A percentile compares a stretch with the other conserved stretches of the same genome.
Conservation (phyloP, 176 grass and related monocot genomes). For the Lolium rigidum region DNA sequence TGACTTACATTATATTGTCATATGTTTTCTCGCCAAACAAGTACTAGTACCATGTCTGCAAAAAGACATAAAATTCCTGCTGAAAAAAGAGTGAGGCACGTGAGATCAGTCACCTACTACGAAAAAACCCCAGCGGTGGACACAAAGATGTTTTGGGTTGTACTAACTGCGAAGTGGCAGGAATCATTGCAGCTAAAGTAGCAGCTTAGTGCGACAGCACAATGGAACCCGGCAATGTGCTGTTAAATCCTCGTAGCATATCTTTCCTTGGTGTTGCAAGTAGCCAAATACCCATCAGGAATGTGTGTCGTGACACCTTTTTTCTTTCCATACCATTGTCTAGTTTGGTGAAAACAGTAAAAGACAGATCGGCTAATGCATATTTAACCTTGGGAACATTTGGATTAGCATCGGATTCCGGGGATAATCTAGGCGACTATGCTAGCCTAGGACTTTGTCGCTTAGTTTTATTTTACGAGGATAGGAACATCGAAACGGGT, state of each 20-base stretch:
- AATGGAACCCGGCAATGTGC: constrained; percentile 4
- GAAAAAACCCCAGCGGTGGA: neutral
- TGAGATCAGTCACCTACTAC: constrained; percentile 28
- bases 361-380: neutral
- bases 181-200: constrained; percentile 36
- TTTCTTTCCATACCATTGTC: neutral
- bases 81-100: neutral
- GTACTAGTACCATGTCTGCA: neutral
- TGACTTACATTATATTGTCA: neutral
- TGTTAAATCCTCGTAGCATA: neutral
- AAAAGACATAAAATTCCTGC: neutral
- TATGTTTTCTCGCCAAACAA: neutral
- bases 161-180: neutral
- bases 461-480: neutral
- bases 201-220: constrained; percentile 34
- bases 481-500: neutral
- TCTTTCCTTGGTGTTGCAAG: neutral
- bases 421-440: neutral
- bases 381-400: neutral
- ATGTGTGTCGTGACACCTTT: constrained; percentile 10
- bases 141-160: constrained; percentile 1
- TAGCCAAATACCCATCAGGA: neutral
- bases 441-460: neutral
- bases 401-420: neutral
- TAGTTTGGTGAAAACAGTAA: neutral